Conservation (phyloP, 306 rosid species). For the Bauhinia variegata region DNA sequence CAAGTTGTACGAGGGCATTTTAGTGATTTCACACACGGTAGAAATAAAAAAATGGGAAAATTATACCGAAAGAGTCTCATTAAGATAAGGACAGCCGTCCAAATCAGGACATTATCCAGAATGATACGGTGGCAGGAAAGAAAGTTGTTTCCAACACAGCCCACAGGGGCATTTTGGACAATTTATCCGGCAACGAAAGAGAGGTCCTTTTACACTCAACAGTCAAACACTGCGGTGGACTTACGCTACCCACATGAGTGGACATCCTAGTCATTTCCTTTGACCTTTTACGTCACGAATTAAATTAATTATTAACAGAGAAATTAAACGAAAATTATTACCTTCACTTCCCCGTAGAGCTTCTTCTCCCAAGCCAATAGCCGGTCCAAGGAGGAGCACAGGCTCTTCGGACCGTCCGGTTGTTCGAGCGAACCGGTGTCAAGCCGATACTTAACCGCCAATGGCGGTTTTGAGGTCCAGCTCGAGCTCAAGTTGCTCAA, state of each 20-base stretch:
- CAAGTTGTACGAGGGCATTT: conserved; percentile 2
- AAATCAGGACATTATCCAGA: conserved; percentile 39
- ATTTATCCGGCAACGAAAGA: not conserved
- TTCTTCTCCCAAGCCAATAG: conserved; percentile 99
- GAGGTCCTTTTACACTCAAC: conserved; percentile 34
- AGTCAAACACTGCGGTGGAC: conserved; percentile 57
- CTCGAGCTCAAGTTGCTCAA: conserved; percentile 90
- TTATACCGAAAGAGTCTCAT: conserved; percentile 21
- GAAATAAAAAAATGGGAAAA: not conserved
- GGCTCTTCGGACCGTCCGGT: conserved; percentile 74
- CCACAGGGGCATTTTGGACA: conserved; percentile 45
- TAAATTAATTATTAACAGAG: not conserved
- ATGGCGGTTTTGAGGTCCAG: conserved; percentile 96
- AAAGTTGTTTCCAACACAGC: not conserved
- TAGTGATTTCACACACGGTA: conserved; percentile 33
- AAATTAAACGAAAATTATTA: conserved; percentile 28
- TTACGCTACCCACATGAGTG: conserved; percentile 43
- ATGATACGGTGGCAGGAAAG: not conserved
- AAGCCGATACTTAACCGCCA: conserved; percentile 83
- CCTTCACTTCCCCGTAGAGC: conserved; percentile 93
- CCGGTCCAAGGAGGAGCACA: conserved; percentile 84
- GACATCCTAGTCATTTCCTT: conserved; percentile 26
- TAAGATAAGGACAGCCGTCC: conserved; percentile 38
- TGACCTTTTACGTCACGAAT: conserved; percentile 33
- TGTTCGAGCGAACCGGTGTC: conserved; percentile 63